Base-by-base conservation (phyloP, 2,329 filamentous ascomycete genomes). In the Fusarium continuum region DNA sequence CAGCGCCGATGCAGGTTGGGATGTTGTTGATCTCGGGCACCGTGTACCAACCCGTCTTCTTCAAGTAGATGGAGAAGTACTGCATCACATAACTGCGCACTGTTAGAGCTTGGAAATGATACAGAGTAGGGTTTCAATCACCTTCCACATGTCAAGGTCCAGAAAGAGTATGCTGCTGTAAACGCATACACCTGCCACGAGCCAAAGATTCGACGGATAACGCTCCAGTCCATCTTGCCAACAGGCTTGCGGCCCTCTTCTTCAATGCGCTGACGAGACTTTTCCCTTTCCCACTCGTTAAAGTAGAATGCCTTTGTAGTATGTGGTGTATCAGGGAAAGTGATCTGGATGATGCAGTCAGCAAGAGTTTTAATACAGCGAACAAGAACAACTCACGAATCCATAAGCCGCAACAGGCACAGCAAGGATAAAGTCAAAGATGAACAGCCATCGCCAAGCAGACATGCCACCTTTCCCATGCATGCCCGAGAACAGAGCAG, bases 181-280 rank as follows among this genome's bases (percentile, higher is more conserved):
- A 81, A 78, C n/a, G 75, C 70, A 59, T 80, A 81, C 16, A 80
- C 73, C 59, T 81, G 78, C 79, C 79, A 81, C 2, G 75, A 76
- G 2, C 60, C 60, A 50, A 77, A 74, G 50, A 80, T 76, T 50
- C 78, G 75, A 40, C 69, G 67, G 48, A 79, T 58, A 17, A 80
- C 73, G 26, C 52, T 35, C 49, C 52, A 64, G 46, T 78, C 70
- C 49, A 78, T 69, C 60, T 76, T 76, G 2, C 75, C 75, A 3
- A 68, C 59, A 4, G 77, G 77, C 41, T 70, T 73, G 43, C 77
- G 74, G 16, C 78, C 78, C 36, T 80, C 78, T 48, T 87, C 83
- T 64, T 90, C 83, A 71, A 94, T 93, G 61, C 90, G 84, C 39
- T 89, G 83, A 13, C 84, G 80, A 60, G 91, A 88, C 32, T 88